Evolutionary conservation across 1,139 yeast species (phyloP).

Genomic region (Spathaspora sp.): DNA sequence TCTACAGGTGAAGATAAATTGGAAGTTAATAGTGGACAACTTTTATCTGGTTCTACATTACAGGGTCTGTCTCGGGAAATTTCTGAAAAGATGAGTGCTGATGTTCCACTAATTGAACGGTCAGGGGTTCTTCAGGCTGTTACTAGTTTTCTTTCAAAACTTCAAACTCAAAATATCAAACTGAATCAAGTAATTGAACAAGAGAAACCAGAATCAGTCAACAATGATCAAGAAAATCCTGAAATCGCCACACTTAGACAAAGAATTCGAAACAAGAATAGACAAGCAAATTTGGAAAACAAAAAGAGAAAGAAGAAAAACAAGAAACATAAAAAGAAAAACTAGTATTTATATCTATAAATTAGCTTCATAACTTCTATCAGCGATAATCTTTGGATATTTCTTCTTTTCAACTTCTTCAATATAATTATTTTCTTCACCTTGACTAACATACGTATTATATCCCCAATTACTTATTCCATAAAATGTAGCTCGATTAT

Average conservation of each 20-base stretch:
- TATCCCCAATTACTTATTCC: slow-evolving; percentile 24
- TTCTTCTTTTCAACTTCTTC: slow-evolving; percentile 17
- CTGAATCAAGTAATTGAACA: no score
- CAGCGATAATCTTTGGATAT: slow-evolving; percentile 11
- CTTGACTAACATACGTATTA: slow-evolving; percentile 20
- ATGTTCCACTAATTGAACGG: neutral
- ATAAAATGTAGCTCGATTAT: slow-evolving; percentile 25
- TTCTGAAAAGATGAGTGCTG: neutral
- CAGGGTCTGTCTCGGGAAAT: neutral
- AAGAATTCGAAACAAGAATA: slow-evolving; percentile 1
- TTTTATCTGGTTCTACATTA: neutral
- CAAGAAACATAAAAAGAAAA: slow-evolving; percentile 2
- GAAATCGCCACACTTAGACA: neutral
- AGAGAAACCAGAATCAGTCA: no score
- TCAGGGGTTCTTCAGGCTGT: neutral
- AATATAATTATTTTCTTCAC: slow-evolving; percentile 14
- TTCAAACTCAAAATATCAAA: neutral
- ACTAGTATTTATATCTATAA: slow-evolving; percentile 4
- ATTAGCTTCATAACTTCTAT: slow-evolving; percentile 6
- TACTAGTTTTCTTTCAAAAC: neutral
- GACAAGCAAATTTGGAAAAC: slow-evolving; percentile 1
- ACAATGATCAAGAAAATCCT: neutral
- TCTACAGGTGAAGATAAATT: neutral
- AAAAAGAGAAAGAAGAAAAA: slow-evolving; percentile 3
- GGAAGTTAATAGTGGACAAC: neutral